A percentile compares a stretch with the other conserved stretches of the same genome.
Conservation (phyloP, 495 filamentous ascomycete species). For the Neohortaea acidophila region DNA sequence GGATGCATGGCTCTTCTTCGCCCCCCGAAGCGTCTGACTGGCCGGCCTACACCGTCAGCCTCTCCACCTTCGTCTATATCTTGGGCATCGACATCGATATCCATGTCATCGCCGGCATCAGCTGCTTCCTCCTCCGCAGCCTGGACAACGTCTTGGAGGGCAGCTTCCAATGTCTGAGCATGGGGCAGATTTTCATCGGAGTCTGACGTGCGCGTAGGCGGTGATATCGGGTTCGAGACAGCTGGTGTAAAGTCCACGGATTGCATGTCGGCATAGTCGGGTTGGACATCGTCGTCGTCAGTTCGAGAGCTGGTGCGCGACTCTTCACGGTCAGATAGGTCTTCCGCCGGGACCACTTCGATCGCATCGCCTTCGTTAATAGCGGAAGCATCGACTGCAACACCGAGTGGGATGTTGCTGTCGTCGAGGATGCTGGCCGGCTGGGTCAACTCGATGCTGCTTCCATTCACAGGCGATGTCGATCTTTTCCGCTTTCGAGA, state of each 20-base stretch:
- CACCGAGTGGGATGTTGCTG: too few relatives aligned
- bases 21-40: constrained; percentile 21
- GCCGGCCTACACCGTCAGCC: constrained; percentile 6
- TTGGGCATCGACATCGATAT: constrained; percentile 8
- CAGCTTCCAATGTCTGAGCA: background rate
- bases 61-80: constrained; percentile 10
- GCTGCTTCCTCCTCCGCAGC: background rate
- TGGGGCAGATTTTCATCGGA: background rate
- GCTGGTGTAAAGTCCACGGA: constrained; percentile 2
- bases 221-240: background rate
- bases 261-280: background rate
- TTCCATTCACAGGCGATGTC: constrained; percentile 1
- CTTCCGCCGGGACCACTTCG: constrained; percentile 2
- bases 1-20: constrained; percentile 25
- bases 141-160: constrained; percentile 1
- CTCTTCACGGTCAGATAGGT: constrained; percentile 11
- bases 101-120: background rate
- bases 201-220: background rate
- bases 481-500: constrained; percentile 13
- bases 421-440: too few relatives aligned
- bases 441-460: too few relatives aligned
- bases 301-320: background rate
- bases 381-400: too few relatives aligned
- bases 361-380: constrained; percentile 6
- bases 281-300: background rate